These are phyloP conservation scores for Chlamydomonas schloesseri DNA, from an alignment of 139 green algal genomes.

Conservation along the genomic window DNA sequence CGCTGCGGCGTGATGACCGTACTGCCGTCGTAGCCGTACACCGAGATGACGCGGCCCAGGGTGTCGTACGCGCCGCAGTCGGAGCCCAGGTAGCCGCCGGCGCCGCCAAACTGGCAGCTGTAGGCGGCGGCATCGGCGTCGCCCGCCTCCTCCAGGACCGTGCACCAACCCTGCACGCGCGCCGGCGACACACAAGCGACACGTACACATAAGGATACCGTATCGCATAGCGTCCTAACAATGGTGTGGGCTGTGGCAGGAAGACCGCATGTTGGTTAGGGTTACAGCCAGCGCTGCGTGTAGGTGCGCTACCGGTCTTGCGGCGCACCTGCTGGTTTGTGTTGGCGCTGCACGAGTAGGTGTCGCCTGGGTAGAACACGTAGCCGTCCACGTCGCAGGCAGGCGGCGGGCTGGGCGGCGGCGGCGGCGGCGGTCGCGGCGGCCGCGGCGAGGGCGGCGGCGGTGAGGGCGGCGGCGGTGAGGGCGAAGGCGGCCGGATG, in stretches of 20 bases:
- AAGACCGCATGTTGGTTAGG: too few relatives aligned
- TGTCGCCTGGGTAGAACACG: background rate
- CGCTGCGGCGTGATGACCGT: background rate
- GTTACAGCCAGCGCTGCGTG: too few relatives aligned
- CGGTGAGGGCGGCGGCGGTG: background rate
- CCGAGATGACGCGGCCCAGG: background rate
- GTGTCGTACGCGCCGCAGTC: background rate
- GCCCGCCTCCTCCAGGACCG: background rate
- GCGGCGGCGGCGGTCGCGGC: background rate
- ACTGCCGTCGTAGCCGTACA: background rate
- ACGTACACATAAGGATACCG: too few relatives aligned
- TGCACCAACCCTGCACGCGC: background rate
- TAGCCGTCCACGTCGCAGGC: background rate
- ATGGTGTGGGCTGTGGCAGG: too few relatives aligned
- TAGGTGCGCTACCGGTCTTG: too few relatives aligned
- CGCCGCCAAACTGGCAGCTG: conserved; percentile 1
- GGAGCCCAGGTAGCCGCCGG: background rate
- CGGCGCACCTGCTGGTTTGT: background rate
- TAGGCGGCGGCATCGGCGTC: background rate
- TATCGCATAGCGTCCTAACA: too few relatives aligned
- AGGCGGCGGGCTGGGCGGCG: background rate
- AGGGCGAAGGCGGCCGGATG: background rate
- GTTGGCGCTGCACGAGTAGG: background rate
- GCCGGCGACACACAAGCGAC: background rate
- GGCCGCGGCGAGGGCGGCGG: background rate